Evolutionary conservation across 176 grass and related monocot species (phyloP).

Genomic region (Canna indica): DNA sequence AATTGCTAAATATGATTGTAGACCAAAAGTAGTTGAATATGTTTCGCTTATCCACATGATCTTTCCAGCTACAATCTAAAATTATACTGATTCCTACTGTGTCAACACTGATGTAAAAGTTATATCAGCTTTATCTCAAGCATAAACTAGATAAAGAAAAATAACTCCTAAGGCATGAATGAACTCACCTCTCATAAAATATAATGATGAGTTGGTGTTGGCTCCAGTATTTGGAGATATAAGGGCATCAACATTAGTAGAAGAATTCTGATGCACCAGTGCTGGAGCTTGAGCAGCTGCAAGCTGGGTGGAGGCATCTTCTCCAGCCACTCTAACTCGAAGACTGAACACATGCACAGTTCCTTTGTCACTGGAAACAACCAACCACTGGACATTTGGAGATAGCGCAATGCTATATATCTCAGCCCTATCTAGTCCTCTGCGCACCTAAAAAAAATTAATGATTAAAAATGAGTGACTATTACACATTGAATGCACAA

Average conservation of each 20-base stretch:
- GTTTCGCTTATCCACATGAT: background rate
- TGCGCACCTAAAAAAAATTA: conserved; percentile 48
- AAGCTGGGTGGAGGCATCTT: conserved; percentile 46
- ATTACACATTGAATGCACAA: conserved; percentile 8
- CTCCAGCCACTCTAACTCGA: conserved; percentile 68
- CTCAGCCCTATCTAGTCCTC: conserved; percentile 81
- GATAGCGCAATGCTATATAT: conserved; percentile 83
- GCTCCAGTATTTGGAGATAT: conserved; percentile 57
- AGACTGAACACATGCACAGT: conserved; percentile 83
- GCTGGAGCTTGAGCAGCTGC: conserved; percentile 38
- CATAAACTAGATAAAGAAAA: conserved; percentile 5
- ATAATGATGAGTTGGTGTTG: conserved; percentile 71
- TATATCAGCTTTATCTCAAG: background rate
- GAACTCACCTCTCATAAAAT: conserved; percentile 70
- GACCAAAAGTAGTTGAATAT: background rate
- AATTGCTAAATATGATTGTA: background rate
- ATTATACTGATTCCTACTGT: too few species aligned
- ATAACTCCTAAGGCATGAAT: background rate
- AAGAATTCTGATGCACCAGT: conserved; percentile 62
- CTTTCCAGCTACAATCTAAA: background rate
- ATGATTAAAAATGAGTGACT: conserved; percentile 18
- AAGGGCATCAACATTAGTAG: conserved; percentile 55
- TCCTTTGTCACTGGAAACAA: conserved; percentile 84
- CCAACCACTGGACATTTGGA: conserved; percentile 78
- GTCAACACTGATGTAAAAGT: too few species aligned